phyloP scores from a whole-genome alignment of 2,329 filamentous ascomycete species.

The Volutella citrinella region DNA sequence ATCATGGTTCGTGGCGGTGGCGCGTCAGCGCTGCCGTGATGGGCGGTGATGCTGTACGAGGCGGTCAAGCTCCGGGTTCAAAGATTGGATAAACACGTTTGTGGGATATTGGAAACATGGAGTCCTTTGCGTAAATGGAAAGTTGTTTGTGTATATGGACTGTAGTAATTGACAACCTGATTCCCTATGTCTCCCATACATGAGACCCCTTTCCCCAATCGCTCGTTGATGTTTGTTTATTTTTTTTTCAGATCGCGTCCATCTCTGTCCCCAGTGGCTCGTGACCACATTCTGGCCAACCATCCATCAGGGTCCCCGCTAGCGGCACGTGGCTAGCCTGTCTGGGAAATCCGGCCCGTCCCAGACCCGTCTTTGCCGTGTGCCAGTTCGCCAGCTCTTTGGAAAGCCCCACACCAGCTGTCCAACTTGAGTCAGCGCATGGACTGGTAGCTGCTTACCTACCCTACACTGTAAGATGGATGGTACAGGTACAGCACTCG shows the following conservation, averaged over 20 bases:
- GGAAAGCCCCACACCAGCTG: too few species aligned
- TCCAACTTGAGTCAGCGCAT: too few species aligned
- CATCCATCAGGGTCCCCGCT: conserved; percentile 13
- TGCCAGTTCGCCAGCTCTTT: too few species aligned
- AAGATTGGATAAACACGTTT: conserved; percentile 33
- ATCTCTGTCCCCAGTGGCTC: background rate
- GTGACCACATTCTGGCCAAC: background rate
- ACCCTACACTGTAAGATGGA: too few species aligned
- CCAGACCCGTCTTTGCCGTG: too few species aligned
- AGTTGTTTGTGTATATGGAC: conserved; percentile 42
- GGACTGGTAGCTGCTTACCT: too few species aligned
- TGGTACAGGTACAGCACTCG: too few species aligned
- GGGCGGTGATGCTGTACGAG: conserved; percentile 25
- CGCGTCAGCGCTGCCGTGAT: conserved; percentile 19
- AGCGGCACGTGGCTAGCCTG: conserved; percentile 3
- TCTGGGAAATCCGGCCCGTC: conserved; percentile 1
- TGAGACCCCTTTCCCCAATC: too few species aligned
- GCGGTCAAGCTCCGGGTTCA: conserved; percentile 20
- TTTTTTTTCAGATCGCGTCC: background rate
- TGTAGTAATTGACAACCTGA: conserved; percentile 31
- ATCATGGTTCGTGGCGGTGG: too few species aligned
- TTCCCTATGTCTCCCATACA: conserved; percentile 16
- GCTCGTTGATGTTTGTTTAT: background rate
- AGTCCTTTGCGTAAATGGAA: conserved; percentile 41
- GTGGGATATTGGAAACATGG: conserved; percentile 32